Conservation (phyloP, 2,329 filamentous ascomycete species). For the Seiridium cupressi region DNA sequence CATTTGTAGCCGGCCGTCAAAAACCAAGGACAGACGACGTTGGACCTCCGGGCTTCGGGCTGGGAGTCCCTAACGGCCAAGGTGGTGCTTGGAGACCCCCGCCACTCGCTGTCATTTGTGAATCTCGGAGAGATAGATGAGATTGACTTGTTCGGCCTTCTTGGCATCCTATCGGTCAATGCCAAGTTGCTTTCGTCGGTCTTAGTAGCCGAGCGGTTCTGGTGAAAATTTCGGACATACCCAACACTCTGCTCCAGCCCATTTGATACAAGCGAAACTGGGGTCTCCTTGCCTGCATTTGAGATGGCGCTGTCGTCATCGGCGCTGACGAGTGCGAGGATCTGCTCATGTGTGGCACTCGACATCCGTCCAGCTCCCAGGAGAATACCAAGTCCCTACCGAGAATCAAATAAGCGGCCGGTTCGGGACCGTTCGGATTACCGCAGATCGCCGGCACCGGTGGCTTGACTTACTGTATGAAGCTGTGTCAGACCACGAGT, state of each 20-base stretch:
- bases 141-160: background rate
- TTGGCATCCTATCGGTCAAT: background rate
- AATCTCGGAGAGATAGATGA: background rate
- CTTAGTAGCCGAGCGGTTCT: background rate
- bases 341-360: conserved; percentile 13
- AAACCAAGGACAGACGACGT: conserved; percentile 21
- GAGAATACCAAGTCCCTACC: conserved; percentile 26
- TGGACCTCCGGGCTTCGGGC: background rate
- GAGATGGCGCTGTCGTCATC: background rate
- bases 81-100: background rate
- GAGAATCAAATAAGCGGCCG: background rate
- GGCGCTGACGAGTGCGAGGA: conserved; percentile 14
- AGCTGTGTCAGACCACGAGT: background rate
- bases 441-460: background rate
- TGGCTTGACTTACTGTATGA: background rate
- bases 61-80: background rate
- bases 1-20: conserved; percentile 14
- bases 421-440: background rate
- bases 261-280: background rate
- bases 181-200: background rate
- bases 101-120: background rate
- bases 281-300: background rate
- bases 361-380: conserved; percentile 18
- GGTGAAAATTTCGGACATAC: background rate
- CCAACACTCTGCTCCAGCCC: background rate